phyloP scores from a whole-genome alignment of 306 rosid species.

The Lablab purpureus region DNA sequence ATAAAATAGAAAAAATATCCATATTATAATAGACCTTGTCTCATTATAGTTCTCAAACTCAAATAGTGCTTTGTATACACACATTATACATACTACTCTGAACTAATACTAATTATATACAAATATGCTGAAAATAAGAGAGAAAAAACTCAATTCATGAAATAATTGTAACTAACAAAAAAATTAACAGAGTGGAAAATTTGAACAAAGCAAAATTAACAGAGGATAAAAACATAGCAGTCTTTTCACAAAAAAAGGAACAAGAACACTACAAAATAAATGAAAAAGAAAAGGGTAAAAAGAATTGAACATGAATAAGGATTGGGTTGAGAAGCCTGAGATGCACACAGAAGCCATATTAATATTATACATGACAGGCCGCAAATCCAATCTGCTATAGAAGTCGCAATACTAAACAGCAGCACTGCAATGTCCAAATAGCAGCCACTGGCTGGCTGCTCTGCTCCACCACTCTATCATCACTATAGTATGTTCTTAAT shows the following conservation, averaged over 20 bases:
- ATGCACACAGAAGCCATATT: too few species aligned
- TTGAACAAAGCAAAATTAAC: background rate
- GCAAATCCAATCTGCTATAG: background rate
- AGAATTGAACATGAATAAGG: background rate
- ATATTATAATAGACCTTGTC: background rate
- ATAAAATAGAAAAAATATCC: background rate
- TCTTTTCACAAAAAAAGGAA: background rate
- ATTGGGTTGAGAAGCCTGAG: background rate
- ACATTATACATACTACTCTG: background rate
- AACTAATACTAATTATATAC: background rate
- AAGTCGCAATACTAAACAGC: background rate
- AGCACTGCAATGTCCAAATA: background rate
- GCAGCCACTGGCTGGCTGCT: background rate
- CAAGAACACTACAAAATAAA: background rate
- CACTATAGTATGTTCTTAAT: background rate
- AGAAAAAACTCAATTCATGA: background rate
- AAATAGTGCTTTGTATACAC: background rate
- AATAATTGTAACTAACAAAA: background rate
- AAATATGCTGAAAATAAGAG: too few species aligned
- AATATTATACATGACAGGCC: background rate
- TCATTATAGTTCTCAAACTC: background rate
- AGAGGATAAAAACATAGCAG: background rate
- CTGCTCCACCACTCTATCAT: background rate
- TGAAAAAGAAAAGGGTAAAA: background rate
- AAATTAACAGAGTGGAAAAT: background rate